A percentile compares a stretch with the other conserved stretches of the same genome.
phyloP scores from a whole-genome alignment of 495 filamentous ascomycete species.

The Aspergillus carlsbadensis region DNA sequence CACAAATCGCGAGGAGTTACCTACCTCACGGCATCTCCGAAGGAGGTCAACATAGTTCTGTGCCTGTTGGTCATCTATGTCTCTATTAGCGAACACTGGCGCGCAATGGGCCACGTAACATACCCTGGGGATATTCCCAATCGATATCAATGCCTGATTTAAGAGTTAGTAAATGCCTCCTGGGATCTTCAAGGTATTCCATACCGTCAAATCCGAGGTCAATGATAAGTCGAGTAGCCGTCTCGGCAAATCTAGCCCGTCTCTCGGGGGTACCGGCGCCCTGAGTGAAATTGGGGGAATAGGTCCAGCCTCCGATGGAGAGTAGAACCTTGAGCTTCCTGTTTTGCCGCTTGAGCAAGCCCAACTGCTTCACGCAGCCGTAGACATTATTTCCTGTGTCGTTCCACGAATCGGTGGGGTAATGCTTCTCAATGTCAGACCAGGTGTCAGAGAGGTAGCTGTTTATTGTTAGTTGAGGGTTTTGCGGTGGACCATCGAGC shows the following conservation, averaged over 20 bases:
- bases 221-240: conserved; percentile 64
- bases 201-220: conserved; percentile 65
- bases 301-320: conserved; percentile 96
- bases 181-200: neutral
- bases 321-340: conserved; percentile 88
- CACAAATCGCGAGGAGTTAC: neutral
- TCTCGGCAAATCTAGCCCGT: conserved; percentile 69
- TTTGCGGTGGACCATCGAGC: conserved; percentile 8
- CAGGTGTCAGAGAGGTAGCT: conserved; percentile 78
- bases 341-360: conserved; percentile 83
- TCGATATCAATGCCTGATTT: conserved; percentile 57
- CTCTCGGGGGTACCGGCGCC: conserved; percentile 63
- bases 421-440: conserved; percentile 88
- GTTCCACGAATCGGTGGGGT: conserved; percentile 50
- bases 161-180: conserved; percentile 10
- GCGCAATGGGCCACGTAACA: neutral
- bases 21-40: conserved; percentile 56
- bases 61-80: conserved; percentile 56
- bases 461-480: conserved; percentile 2
- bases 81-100: conserved; percentile 8
- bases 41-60: conserved; percentile 70
- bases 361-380: conserved; percentile 86
- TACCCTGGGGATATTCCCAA: conserved; percentile 58
- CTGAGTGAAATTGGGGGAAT: conserved; percentile 78
- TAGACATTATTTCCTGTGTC: conserved; percentile 46